These are phyloP conservation scores for Arthrinium phaeospermum DNA, from an alignment of 2,329 filamentous ascomycete species.

Conservation along the genomic window DNA sequence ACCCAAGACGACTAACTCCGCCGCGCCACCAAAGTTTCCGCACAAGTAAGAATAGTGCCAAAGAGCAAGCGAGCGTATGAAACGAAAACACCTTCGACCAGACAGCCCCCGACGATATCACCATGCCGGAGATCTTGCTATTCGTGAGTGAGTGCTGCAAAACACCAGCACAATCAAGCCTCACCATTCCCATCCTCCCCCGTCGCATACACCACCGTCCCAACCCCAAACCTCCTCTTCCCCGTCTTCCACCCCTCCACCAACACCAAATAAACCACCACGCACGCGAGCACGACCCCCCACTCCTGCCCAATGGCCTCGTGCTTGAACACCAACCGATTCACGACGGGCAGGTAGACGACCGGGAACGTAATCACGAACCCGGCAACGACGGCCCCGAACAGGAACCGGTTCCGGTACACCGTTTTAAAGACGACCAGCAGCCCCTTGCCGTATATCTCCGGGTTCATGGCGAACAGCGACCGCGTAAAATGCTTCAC, in stretches of 20 bases:
- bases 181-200: neutral
- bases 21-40: neutral
- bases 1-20: neutral
- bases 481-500: slow-evolving; percentile 73
- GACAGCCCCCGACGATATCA: neutral
- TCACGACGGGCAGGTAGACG: slow-evolving; percentile 72
- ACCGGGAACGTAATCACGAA: slow-evolving; percentile 66
- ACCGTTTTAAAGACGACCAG: slow-evolving; percentile 64
- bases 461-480: slow-evolving; percentile 70
- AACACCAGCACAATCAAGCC: neutral
- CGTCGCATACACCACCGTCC: neutral
- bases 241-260: slow-evolving; percentile 73
- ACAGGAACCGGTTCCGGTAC: slow-evolving; percentile 71
- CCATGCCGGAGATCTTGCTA: neutral
- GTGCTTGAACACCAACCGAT: slow-evolving; percentile 72
- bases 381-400: slow-evolving; percentile 66
- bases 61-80: neutral
- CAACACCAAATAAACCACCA: slow-evolving; percentile 65
- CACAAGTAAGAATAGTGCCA: neutral
- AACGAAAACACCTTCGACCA: neutral
- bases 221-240: slow-evolving; percentile 56
- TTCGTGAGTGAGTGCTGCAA: neutral
- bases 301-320: slow-evolving; percentile 73
- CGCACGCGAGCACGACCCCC: slow-evolving; percentile 67
- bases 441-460: slow-evolving; percentile 46